phyloP scores from a whole-genome alignment of 176 grass and related monocot genomes.

The Panicum miliaceum region DNA sequence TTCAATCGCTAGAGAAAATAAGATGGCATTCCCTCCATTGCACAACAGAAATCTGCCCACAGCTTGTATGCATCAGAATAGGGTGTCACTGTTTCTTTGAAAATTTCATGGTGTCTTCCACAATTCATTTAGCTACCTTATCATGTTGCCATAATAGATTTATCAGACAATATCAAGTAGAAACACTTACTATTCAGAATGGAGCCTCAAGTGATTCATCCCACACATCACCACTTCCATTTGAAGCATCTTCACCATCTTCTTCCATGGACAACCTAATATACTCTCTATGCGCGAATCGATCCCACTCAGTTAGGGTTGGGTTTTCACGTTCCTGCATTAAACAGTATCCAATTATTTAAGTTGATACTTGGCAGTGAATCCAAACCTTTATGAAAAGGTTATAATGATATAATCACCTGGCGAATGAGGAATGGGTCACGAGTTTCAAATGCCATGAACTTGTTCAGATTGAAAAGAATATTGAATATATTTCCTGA shows the following conservation, averaged over 20 bases:
- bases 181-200: slow-evolving; percentile 74
- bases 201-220: slow-evolving; percentile 97
- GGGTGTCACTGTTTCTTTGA: background rate
- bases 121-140: slow-evolving; percentile 20
- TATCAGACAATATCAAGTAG: background rate
- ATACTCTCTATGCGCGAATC: slow-evolving; percentile 97
- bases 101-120: background rate
- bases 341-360: slow-evolving; percentile 23
- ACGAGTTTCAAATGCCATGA: slow-evolving; percentile 99
- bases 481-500: slow-evolving; percentile 99
- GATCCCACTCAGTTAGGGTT: slow-evolving; percentile 97
- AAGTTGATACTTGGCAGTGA: slow-evolving; percentile 20
- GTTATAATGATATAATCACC: slow-evolving; percentile 53
- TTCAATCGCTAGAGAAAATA: background rate
- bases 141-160: slow-evolving; percentile 14
- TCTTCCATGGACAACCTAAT: slow-evolving; percentile 99
- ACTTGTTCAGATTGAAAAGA: slow-evolving; percentile 99
- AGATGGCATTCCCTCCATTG: background rate
- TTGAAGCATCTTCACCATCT: slow-evolving; percentile 99
- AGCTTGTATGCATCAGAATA: background rate
- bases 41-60: background rate
- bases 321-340: slow-evolving; percentile 96
- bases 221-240: slow-evolving; percentile 99
- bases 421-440: slow-evolving; percentile 99
- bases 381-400: slow-evolving; percentile 34